Base-by-base conservation (phyloP, 768 basidiomycete genomes). In the Daedaleopsis nitida region DNA sequence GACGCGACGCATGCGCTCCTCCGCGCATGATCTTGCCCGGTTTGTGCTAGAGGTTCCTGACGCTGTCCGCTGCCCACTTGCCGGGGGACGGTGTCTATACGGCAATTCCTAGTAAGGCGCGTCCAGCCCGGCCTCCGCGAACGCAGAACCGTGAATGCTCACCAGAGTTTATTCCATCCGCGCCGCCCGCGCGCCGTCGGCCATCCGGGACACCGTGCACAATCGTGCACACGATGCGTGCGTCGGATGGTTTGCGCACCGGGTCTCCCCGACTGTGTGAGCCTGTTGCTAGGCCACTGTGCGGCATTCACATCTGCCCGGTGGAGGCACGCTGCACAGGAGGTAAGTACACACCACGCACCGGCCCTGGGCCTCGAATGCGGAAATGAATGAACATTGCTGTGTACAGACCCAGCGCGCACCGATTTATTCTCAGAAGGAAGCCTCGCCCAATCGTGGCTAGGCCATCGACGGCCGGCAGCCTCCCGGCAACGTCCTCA, bases 31-130 rank as follows among this genome's bases (percentile, higher is more conserved):
- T 10, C 47, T 4, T 38, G 16, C 52, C 38, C 9, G 12, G 52
- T 37, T 38, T 39, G 35, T 37, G n/a, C 52, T 52, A 52, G 52
- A 39, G n/a, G 52, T 52, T 52, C 52, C 52, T 52, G 52, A 21
- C 19, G 52, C 34, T 52, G 34, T 17, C 32, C 34, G n/a, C 16
- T n/a, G 51, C 51, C 51, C 34, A 35, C 14, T 7, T n/a, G n/a
- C n/a, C n/a, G n/a, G n/a, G n/a, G 58, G 12, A 52, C 59, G 59
- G 59, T 13, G 54, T 55, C 59, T 44, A 44, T 49, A 52, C 48
- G 27, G 24, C 16, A 35, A 35, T 51, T 49, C 53, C 59, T 39
- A 21, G 24, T 50, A 43, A 34, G 59, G 54, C 39, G 37, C 50
- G 23, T 55, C 21, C 11, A 35, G 44, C 59, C 59, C 59, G 43